Percentiles rank a stretch among this genome's conserved stretches.
phyloP scores from a whole-genome alignment of 176 grass and related monocot genomes.

The Microstegium vimineum region DNA sequence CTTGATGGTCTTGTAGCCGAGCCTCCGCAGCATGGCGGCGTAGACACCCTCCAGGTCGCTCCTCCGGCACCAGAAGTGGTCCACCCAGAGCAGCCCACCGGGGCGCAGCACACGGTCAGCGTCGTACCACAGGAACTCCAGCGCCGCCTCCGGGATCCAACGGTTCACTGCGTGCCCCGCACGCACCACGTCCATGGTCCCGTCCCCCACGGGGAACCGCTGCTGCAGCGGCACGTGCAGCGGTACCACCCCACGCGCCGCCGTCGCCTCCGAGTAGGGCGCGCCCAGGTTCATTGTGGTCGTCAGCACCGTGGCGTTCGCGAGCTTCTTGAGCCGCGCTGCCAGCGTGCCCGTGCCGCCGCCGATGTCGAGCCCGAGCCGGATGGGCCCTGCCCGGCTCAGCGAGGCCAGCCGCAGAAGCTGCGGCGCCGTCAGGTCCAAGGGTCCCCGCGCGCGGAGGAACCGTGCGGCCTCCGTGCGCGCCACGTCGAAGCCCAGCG shows the following conservation, averaged over 20 bases:
- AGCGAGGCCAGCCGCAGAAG: constrained; percentile 72
- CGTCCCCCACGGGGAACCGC: constrained; percentile 74
- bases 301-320: constrained; percentile 78
- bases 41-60: constrained; percentile 59
- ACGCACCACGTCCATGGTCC: constrained; percentile 74
- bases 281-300: constrained; percentile 83
- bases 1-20: constrained; percentile 76
- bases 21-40: constrained; percentile 43
- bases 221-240: constrained; percentile 87
- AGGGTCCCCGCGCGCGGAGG: constrained; percentile 38
- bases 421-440: constrained; percentile 83
- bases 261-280: constrained; percentile 79
- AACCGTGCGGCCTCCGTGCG: constrained; percentile 53
- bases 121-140: constrained; percentile 95
- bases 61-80: constrained; percentile 84
- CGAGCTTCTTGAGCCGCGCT: constrained; percentile 55
- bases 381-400: constrained; percentile 64
- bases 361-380: constrained; percentile 75
- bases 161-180: constrained; percentile 91
- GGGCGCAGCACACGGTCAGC: constrained; percentile 73
- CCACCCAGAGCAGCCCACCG: constrained; percentile 80
- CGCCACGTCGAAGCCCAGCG: constrained; percentile 53
- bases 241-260: constrained; percentile 67
- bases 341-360: constrained; percentile 79
- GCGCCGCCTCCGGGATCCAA: constrained; percentile 71